phyloP scores from a whole-genome alignment of 148 eudicot species.

The Rhododendron vialii region DNA sequence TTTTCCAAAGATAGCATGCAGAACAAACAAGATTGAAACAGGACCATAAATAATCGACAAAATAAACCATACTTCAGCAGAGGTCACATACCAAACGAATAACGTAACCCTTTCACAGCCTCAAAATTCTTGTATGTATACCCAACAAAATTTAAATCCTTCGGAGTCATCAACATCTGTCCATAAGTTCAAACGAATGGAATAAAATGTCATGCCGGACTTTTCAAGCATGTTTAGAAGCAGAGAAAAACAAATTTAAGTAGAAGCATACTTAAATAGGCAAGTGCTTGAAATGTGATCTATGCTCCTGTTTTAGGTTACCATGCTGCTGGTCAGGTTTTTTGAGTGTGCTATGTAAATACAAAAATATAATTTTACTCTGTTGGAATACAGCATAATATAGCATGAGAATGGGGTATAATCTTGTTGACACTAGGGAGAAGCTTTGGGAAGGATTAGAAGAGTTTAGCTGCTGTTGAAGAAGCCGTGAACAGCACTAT shows the following conservation, averaged over 20 bases:
- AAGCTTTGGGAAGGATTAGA: not conserved
- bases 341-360: not conserved
- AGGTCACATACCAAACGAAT: slow-evolving; percentile 29
- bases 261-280: not conserved
- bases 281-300: not conserved
- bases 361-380: not conserved
- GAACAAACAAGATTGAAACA: not conserved
- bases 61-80: not conserved
- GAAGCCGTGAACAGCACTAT: not conserved
- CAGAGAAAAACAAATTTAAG: not conserved
- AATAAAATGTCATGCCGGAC: slow-evolving; percentile 6
- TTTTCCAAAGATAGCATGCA: slow-evolving; percentile 3
- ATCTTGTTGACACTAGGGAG: not conserved
- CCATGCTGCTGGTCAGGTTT: not conserved
- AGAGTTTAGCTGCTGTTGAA: not conserved
- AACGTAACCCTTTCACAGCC: slow-evolving; percentile 35
- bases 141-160: slow-evolving; percentile 61
- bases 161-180: slow-evolving; percentile 43
- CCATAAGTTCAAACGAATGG: not conserved
- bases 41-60: not conserved
- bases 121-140: slow-evolving; percentile 62
- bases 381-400: not conserved
- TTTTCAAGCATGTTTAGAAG: not conserved
- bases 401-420: not conserved
- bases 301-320: not conserved